These are phyloP conservation scores for Sarocladiaceae sp. DNA, from an alignment of 2,329 filamentous ascomycete genomes.

Conservation along the genomic window DNA sequence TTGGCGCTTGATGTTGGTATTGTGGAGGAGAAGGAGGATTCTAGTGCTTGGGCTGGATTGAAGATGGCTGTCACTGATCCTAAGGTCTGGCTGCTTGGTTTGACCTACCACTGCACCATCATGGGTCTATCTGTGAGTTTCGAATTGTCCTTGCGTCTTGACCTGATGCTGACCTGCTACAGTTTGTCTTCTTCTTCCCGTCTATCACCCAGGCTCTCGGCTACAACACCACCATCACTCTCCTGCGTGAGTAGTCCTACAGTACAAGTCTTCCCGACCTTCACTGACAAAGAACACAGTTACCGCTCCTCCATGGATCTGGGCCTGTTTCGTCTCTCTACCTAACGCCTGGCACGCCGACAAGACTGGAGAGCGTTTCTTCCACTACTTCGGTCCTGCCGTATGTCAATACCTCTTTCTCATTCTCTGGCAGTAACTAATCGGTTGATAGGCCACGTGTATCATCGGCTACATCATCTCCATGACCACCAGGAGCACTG, in stretches of 20 bases:
- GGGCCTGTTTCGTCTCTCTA: constrained; percentile 12
- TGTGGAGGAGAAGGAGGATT: constrained; percentile 47
- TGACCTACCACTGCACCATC: constrained; percentile 12
- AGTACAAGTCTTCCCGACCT: neutral
- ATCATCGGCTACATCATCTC: constrained; percentile 22
- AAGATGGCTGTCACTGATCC: constrained; percentile 55
- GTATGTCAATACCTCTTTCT: neutral
- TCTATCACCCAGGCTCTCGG: constrained; percentile 7
- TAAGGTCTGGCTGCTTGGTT: constrained; percentile 44
- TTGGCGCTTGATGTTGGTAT: constrained; percentile 56
- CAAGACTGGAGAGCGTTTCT: constrained; percentile 32
- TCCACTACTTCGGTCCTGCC: constrained; percentile 27
- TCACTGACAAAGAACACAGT: neutral
- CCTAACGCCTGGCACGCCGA: constrained; percentile 33
- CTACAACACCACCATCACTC: constrained; percentile 7
- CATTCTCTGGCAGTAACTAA: neutral
- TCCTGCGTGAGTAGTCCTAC: neutral
- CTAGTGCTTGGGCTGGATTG: constrained; percentile 48
- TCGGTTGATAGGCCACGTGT: constrained; percentile 3
- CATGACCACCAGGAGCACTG: constrained; percentile 13
- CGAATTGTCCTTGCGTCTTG: neutral
- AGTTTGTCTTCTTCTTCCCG: constrained; percentile 12
- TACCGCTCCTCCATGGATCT: constrained; percentile 7
- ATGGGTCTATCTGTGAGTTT: constrained; percentile 9
- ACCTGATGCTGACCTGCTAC: neutral